Evolutionary conservation across 176 grass and related monocot genomes (phyloP).

Genomic region (Cocos nucifera): DNA sequence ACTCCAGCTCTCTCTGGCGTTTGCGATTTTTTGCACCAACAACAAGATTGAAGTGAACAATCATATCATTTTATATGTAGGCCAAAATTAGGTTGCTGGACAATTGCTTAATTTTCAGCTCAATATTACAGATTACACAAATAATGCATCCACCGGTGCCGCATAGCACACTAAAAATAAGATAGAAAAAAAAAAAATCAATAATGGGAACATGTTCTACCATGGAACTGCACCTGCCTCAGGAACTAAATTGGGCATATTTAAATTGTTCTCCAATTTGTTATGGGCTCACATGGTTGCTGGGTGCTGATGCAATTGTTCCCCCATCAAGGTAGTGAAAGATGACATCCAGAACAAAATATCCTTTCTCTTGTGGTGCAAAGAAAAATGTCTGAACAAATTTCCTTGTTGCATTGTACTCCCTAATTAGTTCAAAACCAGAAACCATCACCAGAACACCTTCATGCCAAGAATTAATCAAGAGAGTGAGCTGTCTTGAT

Average conservation of each 20-base stretch:
- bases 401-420: conserved; percentile 56
- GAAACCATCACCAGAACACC: conserved; percentile 60
- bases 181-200: too few species aligned
- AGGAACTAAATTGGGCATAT: conserved; percentile 14
- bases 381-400: conserved; percentile 93
- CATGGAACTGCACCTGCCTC: conserved; percentile 33
- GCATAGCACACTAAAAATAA: too few species aligned
- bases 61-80: too few species aligned
- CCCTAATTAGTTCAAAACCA: conserved; percentile 61
- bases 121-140: too few species aligned
- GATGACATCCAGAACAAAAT: conserved; percentile 92
- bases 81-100: too few species aligned
- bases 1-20: too few species aligned
- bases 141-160: too few species aligned
- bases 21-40: too few species aligned
- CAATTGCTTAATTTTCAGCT: too few species aligned
- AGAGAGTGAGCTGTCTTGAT: conserved; percentile 79
- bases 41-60: too few species aligned
- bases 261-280: conserved; percentile 43
- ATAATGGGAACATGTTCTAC: too few species aligned
- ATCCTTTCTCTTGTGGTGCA: conserved; percentile 94
- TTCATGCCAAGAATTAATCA: conserved; percentile 54
- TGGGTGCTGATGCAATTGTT: conserved; percentile 47
- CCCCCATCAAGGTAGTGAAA: conserved; percentile 82
- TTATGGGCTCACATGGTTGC: conserved; percentile 24